phyloP scores from a whole-genome alignment of 2,329 filamentous ascomycete species.

The Thelonectria discophora region DNA sequence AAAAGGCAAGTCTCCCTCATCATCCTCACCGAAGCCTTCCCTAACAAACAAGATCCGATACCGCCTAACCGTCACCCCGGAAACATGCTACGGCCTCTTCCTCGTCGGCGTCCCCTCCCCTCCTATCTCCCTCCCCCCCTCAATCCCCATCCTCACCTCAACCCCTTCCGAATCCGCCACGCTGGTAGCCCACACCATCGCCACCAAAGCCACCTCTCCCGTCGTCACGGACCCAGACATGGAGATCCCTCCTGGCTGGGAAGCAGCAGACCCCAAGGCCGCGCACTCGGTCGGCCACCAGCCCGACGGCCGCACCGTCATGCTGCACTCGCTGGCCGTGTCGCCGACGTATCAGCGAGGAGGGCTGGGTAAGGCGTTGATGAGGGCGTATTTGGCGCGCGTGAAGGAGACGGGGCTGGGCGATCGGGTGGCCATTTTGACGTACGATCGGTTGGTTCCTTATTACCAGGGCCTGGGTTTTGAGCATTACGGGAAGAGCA shows the following conservation, averaged over 20 bases:
- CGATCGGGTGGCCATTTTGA: conserved; percentile 43
- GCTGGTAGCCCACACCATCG: conserved; percentile 42
- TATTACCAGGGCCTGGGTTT: conserved; percentile 46
- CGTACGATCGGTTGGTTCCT: conserved; percentile 42
- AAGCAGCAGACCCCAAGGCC: conserved; percentile 23
- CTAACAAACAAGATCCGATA: conserved; percentile 42
- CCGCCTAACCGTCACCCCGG: conserved; percentile 39
- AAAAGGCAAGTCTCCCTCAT: conserved; percentile 32
- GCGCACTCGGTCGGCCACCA: conserved; percentile 35
- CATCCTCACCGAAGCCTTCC: too few relatives aligned
- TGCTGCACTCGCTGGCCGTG: conserved; percentile 43
- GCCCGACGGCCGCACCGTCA: conserved; percentile 40
- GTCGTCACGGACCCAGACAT: conserved; percentile 42
- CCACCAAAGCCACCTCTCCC: conserved; percentile 37
- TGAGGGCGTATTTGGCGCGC: conserved; percentile 33
- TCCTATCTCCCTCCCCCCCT: conserved; percentile 9
- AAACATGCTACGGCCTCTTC: conserved; percentile 43
- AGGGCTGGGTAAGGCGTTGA: conserved; percentile 42
- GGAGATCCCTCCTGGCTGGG: conserved; percentile 40
- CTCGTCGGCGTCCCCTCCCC: conserved; percentile 9
- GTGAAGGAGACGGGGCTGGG: conserved; percentile 31
- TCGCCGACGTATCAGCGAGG: conserved; percentile 36
- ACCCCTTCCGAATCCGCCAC: conserved; percentile 16
- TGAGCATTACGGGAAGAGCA: conserved; percentile 44
- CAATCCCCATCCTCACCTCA: conserved; percentile 26